A percentile compares a stretch with the other conserved stretches of the same genome.
These are phyloP conservation scores for Thelonectria olida DNA, from an alignment of 2,329 filamentous ascomycete species.

Conservation along the genomic window DNA sequence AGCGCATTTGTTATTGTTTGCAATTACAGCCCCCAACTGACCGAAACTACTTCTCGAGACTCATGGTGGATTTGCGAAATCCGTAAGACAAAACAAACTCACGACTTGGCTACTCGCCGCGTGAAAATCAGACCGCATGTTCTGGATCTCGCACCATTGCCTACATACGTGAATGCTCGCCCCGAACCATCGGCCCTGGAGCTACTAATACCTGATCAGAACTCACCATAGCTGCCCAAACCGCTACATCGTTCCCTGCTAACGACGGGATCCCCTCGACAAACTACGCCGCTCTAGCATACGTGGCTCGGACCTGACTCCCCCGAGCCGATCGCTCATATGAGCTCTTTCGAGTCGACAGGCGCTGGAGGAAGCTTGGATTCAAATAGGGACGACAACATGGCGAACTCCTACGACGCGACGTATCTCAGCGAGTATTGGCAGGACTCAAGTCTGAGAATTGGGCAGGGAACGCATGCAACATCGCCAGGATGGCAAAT, in stretches of 20 bases:
- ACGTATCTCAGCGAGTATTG: neutral
- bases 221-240: neutral
- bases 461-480: neutral
- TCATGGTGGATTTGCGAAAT: neutral
- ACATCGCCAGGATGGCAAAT: neutral
- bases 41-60: neutral
- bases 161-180: neutral
- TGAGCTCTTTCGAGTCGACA: neutral
- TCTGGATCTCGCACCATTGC: neutral
- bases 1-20: neutral
- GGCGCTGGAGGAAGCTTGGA: neutral
- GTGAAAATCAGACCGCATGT: neutral
- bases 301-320: neutral
- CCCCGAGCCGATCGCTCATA: neutral
- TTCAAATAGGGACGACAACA: neutral
- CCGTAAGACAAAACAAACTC: too few species aligned
- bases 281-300: neutral
- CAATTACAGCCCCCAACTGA: neutral
- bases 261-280: neutral
- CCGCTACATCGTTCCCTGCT: neutral
- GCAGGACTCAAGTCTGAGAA: neutral
- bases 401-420: neutral
- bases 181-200: neutral
- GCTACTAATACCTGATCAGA: neutral
- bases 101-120: neutral